Evolutionary conservation across 176 grass and related monocot genomes (phyloP).

Genomic region (Themeda triandra): DNA sequence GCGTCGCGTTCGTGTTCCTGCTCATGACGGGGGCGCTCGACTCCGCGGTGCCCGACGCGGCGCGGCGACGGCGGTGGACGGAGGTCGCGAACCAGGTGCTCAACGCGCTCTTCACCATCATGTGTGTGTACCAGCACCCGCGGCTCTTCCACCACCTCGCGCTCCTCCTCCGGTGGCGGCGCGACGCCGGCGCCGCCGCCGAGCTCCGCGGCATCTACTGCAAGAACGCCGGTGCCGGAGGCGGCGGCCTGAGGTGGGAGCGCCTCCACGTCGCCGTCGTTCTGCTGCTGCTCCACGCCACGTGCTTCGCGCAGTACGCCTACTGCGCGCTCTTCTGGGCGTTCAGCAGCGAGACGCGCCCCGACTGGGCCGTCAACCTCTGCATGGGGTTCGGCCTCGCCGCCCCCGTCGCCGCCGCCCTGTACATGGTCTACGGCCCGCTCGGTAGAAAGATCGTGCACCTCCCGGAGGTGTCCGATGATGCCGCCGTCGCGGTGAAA

Average conservation of each 20-base stretch:
- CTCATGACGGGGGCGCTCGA: constrained; percentile 73
- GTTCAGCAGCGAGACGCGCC: constrained; percentile 36
- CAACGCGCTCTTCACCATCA: constrained; percentile 81
- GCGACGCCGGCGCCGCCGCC: constrained; percentile 19
- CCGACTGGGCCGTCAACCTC: constrained; percentile 55
- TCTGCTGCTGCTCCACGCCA: constrained; percentile 52
- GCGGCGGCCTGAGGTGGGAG: background rate
- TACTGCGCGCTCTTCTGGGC: constrained; percentile 68
- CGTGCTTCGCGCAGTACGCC: constrained; percentile 59
- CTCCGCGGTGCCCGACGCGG: constrained; percentile 42
- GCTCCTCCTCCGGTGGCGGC: constrained; percentile 44
- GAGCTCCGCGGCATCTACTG: constrained; percentile 52
- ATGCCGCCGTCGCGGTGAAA: background rate
- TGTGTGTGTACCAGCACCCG: constrained; percentile 84
- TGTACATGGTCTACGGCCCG: constrained; percentile 59
- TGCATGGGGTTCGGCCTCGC: constrained; percentile 49
- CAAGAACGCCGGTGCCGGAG: constrained; percentile 40
- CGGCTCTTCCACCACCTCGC: constrained; percentile 55
- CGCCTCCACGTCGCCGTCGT: constrained; percentile 47
- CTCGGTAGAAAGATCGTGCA: constrained; percentile 41
- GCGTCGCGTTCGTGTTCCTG: constrained; percentile 52
- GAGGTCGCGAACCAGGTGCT: constrained; percentile 69
- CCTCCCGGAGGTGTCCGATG: background rate
- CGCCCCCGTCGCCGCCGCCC: constrained; percentile 27
- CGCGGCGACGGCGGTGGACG: constrained; percentile 43